A percentile compares a stretch with the other conserved stretches of the same genome.
These are phyloP conservation scores for Cylindrotheca fusiformis DNA, from an alignment of 108 stramenopile genomes.

Conservation along the genomic window DNA sequence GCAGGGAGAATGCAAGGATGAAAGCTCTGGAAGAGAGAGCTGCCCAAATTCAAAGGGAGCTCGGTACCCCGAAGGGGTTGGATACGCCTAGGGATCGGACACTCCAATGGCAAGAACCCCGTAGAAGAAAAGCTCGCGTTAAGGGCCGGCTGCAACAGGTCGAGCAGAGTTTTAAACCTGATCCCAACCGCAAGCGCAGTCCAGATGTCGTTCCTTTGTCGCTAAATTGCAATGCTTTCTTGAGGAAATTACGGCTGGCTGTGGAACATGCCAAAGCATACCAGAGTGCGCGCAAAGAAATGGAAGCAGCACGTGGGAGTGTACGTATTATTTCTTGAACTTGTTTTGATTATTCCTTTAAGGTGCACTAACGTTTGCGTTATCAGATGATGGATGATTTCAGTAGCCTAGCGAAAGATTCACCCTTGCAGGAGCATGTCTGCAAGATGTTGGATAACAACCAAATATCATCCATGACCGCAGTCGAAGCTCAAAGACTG, in stretches of 20 bases:
- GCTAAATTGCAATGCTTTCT: constrained; percentile 8
- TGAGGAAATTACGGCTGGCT: constrained; percentile 13
- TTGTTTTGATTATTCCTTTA: not conserved
- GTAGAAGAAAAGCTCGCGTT: not conserved
- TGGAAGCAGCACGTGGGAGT: constrained; percentile 8
- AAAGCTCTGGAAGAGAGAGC: not conserved
- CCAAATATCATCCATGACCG: not conserved
- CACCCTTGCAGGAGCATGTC: constrained; percentile 22
- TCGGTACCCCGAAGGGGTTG: not conserved
- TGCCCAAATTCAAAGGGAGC: not conserved
- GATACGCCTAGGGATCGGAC: not conserved
- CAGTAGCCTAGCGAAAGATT: constrained; percentile 8
- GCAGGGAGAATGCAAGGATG: not conserved
- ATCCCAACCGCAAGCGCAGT: not conserved
- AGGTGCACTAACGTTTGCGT: no score
- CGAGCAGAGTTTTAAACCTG: not conserved
- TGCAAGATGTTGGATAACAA: constrained; percentile 16
- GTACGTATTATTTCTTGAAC: constrained; percentile 1
- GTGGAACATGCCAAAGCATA: constrained; percentile 17
- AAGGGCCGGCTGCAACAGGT: not conserved
- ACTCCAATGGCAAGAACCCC: not conserved
- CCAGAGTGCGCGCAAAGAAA: constrained; percentile 4
- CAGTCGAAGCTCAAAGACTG: not conserved
- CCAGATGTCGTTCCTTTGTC: constrained; percentile 24
- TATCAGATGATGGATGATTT: constrained; percentile 17